Percentiles rank a stretch among this genome's conserved stretches.
Evolutionary conservation across 306 rosid species (phyloP).

Genomic region (Lathyrus oleraceus): DNA sequence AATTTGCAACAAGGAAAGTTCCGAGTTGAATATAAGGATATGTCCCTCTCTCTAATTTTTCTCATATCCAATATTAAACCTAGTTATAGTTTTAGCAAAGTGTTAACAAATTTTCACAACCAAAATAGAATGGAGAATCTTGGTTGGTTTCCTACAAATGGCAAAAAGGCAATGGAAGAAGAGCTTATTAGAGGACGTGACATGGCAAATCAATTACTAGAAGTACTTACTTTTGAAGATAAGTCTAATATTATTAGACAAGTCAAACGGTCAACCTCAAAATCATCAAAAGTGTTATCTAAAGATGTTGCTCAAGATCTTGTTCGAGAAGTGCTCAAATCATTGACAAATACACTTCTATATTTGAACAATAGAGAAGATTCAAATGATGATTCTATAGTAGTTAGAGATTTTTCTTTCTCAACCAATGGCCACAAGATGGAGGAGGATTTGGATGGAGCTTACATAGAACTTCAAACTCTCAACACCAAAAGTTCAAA

Average conservation of each 20-base stretch:
- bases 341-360: conserved; percentile 35
- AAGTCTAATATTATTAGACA: not conserved
- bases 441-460: not conserved
- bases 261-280: not conserved
- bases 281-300: not conserved
- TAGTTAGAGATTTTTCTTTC: not conserved
- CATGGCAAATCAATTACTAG: conserved; percentile 33
- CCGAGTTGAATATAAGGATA: not conserved
- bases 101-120: not conserved
- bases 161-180: conserved; percentile 15
- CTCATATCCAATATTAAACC: not conserved
- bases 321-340: conserved; percentile 12
- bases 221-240: conserved; percentile 5
- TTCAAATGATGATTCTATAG: not conserved
- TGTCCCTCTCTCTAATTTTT: not conserved
- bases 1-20: not conserved
- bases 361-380: conserved; percentile 16
- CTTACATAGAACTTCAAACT: not conserved
- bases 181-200: conserved; percentile 35
- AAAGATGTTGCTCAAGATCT: conserved; percentile 30
- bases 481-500: not conserved
- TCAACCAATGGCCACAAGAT: not conserved
- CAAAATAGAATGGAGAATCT: conserved; percentile 16
- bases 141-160: not conserved
- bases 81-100: not conserved